phyloP scores from a whole-genome alignment of 257 asterid genomes.

The Salvia splendens region DNA sequence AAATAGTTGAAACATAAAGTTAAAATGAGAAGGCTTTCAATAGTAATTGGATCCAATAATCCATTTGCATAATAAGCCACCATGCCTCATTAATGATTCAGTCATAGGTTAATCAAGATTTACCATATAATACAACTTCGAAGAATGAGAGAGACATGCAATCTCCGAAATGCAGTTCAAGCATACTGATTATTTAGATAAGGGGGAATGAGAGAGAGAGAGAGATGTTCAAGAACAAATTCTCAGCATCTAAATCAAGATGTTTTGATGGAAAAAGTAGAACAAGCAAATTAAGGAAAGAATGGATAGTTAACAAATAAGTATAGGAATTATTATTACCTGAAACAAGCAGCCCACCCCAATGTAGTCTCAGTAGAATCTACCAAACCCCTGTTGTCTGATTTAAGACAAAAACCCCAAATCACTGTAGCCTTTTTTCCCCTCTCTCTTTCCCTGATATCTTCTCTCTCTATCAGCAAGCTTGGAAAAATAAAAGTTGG shows the following conservation, averaged over 20 bases:
- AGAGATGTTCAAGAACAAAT: too few species aligned
- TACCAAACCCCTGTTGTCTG: constrained; percentile 31
- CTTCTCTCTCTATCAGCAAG: constrained; percentile 33
- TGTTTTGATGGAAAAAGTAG: background rate
- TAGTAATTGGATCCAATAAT: constrained; percentile 1
- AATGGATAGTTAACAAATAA: constrained; percentile 4
- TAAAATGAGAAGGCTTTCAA: constrained; percentile 13
- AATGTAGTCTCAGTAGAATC: constrained; percentile 35
- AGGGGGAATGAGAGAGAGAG: too few species aligned
- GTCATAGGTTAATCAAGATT: background rate
- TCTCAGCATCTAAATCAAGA: constrained; percentile 17
- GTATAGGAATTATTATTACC: constrained; percentile 37
- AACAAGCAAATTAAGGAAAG: constrained; percentile 10
- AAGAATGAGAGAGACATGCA: constrained; percentile 25
- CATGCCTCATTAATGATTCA: background rate
- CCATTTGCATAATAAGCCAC: background rate
- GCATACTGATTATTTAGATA: too few species aligned
- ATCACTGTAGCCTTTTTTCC: constrained; percentile 32
- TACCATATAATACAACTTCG: background rate
- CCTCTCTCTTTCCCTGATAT: background rate
- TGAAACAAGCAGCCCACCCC: constrained; percentile 47
- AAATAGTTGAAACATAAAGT: constrained; percentile 4
- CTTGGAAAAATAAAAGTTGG: constrained; percentile 25
- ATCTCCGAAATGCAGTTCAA: constrained; percentile 22
- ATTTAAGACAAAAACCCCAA: constrained; percentile 36